Evolutionary conservation across 2,329 filamentous ascomycete genomes (phyloP).

Genomic region (Stylonectria norvegica): DNA sequence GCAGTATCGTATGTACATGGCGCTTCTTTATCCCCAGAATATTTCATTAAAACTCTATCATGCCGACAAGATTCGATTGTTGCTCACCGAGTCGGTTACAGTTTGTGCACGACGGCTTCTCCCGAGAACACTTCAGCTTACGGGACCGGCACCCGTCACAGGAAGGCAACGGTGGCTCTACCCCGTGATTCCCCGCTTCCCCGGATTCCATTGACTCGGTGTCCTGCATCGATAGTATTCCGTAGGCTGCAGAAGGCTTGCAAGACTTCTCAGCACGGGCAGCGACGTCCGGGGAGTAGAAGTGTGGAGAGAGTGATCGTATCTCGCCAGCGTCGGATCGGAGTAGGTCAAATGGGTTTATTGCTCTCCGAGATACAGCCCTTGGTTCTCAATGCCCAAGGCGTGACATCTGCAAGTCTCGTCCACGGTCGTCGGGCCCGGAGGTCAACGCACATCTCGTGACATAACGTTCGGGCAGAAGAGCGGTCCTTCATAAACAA

Average conservation of each 20-base stretch:
- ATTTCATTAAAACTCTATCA: too few relatives aligned
- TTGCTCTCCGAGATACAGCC: neutral
- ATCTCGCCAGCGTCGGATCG: neutral
- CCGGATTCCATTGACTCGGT: neutral
- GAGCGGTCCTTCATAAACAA: neutral
- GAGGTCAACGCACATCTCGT: neutral
- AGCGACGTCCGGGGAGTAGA: neutral
- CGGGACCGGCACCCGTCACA: neutral
- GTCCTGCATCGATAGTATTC: neutral
- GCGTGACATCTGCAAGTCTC: neutral
- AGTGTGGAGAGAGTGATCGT: neutral
- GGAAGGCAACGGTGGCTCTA: neutral
- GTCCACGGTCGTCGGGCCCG: neutral
- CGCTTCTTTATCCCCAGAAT: neutral
- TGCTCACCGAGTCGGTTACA: neutral
- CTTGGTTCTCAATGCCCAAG: neutral
- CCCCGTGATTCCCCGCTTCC: neutral
- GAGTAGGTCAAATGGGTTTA: neutral
- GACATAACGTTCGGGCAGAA: neutral
- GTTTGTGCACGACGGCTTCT: neutral
- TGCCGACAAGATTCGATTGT: too few relatives aligned
- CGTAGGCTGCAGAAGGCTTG: neutral
- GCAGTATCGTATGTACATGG: neutral
- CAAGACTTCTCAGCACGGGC: too few relatives aligned
- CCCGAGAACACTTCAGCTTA: slow-evolving; percentile 1